These are phyloP conservation scores for Pisolithus sp. DNA, from an alignment of 768 basidiomycete genomes.

Conservation along the genomic window DNA sequence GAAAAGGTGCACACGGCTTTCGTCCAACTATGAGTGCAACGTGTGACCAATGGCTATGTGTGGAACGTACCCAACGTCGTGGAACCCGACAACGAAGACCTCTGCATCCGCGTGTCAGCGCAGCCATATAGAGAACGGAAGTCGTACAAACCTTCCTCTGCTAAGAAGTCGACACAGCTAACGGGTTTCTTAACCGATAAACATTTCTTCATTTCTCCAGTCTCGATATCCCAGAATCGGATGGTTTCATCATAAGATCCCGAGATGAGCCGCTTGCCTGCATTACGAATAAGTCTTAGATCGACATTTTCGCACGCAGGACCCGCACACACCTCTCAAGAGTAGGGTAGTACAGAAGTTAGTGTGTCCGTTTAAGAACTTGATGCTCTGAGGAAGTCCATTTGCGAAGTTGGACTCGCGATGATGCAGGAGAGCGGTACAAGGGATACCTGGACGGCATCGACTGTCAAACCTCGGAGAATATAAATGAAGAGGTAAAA, in stretches of 20 bases:
- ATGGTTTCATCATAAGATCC: slow-evolving; percentile 92
- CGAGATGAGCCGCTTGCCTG: slow-evolving; percentile 75
- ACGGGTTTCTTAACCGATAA: slow-evolving; percentile 84
- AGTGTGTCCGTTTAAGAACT: slow-evolving; percentile 78
- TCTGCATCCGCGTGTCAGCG: slow-evolving; percentile 35
- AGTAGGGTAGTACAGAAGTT: slow-evolving; percentile 83
- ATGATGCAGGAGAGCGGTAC: slow-evolving; percentile 76
- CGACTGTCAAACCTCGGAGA: not conserved
- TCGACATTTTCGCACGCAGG: not conserved
- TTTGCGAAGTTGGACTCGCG: slow-evolving; percentile 79
- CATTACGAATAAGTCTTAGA: not conserved
- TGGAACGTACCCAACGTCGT: slow-evolving; percentile 74
- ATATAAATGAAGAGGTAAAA: slow-evolving; percentile 1
- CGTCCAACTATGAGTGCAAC: not conserved
- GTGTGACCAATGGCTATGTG: not conserved
- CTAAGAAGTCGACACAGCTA: slow-evolving; percentile 81
- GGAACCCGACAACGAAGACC: slow-evolving; percentile 89
- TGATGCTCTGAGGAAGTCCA: slow-evolving; percentile 67
- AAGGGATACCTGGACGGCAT: slow-evolving; percentile 45
- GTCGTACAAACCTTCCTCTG: slow-evolving; percentile 56
- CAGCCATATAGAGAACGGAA: not conserved
- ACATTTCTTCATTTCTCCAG: slow-evolving; percentile 64
- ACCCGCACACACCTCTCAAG: slow-evolving; percentile 39
- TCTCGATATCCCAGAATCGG: slow-evolving; percentile 82
- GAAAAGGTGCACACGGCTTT: slow-evolving; percentile 81